Evolutionary conservation across 768 basidiomycete genomes (phyloP), one percentile per base, ranked within the genome.

Genomic region (Omphalotus guepiniiformis): DNA sequence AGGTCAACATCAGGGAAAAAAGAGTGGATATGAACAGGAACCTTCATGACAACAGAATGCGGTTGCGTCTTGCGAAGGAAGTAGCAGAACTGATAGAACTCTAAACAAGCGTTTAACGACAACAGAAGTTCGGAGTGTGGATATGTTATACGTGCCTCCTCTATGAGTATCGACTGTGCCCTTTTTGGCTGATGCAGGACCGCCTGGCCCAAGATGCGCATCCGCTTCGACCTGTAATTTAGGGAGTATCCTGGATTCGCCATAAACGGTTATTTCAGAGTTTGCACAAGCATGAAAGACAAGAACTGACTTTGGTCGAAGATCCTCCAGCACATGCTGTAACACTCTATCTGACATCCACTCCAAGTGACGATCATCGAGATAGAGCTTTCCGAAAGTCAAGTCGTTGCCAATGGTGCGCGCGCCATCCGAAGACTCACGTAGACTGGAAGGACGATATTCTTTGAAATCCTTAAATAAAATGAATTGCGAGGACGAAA

Each of bases 271-370:
- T 34, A 48, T 47, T 41, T 42, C 38, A 53, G 3, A 30, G 15
- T 41, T 0, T 34, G 34, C 11, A 22, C 3, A n/a, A 28, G 37
- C 12, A 39, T 41, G 25, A 35, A 51, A 49, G 34, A 47, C 13
- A 55, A 72, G 42, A 30, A 80, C 67, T 57, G 42, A 76, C 90
- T 83, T 70, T 49, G 87, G 84, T 53, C 86, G 76, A 39, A 96
- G 64, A 62, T 92, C 90, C 8, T 78, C 75, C 2, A 96, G 73
- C 15, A 95, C 88, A 55, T 82, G 78, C 58, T 93, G 91, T 2
- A 95, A 70, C 34, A 87, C 73, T 21, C 65, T 56, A 56, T 95
- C 92, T 5, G 85, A 82, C 92, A 96, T 95, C 93, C 93, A 96
- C 47, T 82, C 74, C 13, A 88, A 65, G 69, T 96, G 93, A 9